Conservation (phyloP, 352 stramenopile species). For the Vaucheria bursata region DNA sequence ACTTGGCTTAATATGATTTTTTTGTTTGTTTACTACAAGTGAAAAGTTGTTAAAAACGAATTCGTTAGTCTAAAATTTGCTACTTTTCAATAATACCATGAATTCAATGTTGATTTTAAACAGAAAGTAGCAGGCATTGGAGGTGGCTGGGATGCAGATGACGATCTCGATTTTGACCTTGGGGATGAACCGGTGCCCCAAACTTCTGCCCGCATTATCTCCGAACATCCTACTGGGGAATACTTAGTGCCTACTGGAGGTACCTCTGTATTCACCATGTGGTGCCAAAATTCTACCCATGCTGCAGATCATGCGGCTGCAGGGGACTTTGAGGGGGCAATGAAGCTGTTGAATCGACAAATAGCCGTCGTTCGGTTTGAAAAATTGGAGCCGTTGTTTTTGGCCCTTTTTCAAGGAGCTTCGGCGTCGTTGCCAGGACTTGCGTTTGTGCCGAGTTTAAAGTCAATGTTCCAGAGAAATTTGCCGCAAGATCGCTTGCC, state of each 20-base stretch:
- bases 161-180: constrained; percentile 67
- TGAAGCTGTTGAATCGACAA: constrained; percentile 96
- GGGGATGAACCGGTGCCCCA: constrained; percentile 55
- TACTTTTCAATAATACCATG: too few species aligned
- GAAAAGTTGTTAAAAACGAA: too few species aligned
- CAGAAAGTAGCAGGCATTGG: too few species aligned
- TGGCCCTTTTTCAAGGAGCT: constrained; percentile 68
- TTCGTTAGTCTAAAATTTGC: too few species aligned
- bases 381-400: constrained; percentile 78
- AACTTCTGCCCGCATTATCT: not conserved
- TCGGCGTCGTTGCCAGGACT: constrained; percentile 70
- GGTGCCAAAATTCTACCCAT: constrained; percentile 90
- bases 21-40: too few species aligned
- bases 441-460: constrained; percentile 62
- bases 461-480: constrained; percentile 65
- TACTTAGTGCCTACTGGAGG: constrained; percentile 84
- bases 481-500: constrained; percentile 23
- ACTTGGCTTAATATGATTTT: too few species aligned
- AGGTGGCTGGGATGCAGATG: constrained; percentile 60
- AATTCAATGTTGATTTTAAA: constrained; percentile 48
- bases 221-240: constrained; percentile 30
- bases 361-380: constrained; percentile 96
- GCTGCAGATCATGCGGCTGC: constrained; percentile 92
- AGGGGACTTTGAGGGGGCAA: constrained; percentile 82
- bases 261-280: constrained; percentile 72